Conservation (phyloP, 2,329 filamentous ascomycete species). For the Sporothrix luriei region DNA sequence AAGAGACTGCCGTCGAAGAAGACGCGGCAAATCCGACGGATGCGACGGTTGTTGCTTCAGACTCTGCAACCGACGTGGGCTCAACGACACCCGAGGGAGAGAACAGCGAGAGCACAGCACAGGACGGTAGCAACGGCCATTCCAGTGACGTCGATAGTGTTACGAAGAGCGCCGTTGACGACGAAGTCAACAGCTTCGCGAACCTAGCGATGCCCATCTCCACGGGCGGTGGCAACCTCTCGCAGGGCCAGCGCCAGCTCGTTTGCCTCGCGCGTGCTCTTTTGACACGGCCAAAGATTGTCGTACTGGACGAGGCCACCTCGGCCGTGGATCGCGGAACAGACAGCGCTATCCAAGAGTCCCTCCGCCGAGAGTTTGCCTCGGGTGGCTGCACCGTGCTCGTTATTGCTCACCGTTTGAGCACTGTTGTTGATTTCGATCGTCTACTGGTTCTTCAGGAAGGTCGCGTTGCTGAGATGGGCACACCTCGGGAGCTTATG, state of each 20-base stretch:
- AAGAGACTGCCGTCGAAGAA: constrained; percentile 32
- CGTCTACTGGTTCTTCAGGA: constrained; percentile 53
- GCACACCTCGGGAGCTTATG: constrained; percentile 47
- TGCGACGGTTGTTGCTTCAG: constrained; percentile 27
- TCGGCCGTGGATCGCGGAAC: constrained; percentile 59
- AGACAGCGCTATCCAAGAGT: constrained; percentile 59
- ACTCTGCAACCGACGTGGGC: constrained; percentile 33
- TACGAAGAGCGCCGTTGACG: constrained; percentile 23
- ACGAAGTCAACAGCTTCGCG: constrained; percentile 40
- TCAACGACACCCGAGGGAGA: constrained; percentile 24
- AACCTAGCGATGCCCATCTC: constrained; percentile 42
- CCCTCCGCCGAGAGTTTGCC: constrained; percentile 53
- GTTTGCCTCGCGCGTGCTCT: constrained; percentile 53
- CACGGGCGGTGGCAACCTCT: constrained; percentile 45
- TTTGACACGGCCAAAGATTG: constrained; percentile 47
- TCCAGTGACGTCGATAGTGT: constrained; percentile 25
- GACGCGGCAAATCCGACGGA: constrained; percentile 35
- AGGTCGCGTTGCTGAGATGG: constrained; percentile 52
- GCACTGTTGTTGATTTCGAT: constrained; percentile 57
- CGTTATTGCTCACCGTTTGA: constrained; percentile 47
- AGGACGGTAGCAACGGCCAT: constrained; percentile 19
- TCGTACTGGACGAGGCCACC: constrained; percentile 50
- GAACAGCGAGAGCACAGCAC: constrained; percentile 26
- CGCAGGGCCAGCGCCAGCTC: constrained; percentile 54
- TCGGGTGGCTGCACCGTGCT: constrained; percentile 58